Evolutionary conservation across 2,329 filamentous ascomycete species (phyloP).

Genomic region (Allantophomopsis lycopodina): DNA sequence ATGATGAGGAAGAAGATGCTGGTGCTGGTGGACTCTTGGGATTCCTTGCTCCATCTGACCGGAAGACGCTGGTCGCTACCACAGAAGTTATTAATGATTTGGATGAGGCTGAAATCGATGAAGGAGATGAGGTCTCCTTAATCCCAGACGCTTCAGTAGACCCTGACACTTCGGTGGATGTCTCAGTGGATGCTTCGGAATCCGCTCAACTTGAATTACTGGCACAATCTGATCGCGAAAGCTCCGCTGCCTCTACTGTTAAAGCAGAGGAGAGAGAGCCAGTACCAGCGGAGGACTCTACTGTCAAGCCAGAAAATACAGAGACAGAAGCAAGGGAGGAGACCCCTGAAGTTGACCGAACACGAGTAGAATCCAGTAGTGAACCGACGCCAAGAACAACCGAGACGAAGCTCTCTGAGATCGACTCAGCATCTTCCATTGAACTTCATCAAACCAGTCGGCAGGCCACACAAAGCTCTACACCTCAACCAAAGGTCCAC

Average conservation of each 20-base stretch:
- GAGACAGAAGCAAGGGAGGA: not conserved
- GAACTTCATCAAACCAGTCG: slow-evolving; percentile 15
- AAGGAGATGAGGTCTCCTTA: slow-evolving; percentile 15
- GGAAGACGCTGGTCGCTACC: slow-evolving; percentile 19
- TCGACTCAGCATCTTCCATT: slow-evolving; percentile 19
- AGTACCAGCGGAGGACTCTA: not conserved
- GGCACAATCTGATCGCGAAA: no score
- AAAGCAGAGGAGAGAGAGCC: not conserved
- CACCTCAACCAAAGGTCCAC: slow-evolving; percentile 22
- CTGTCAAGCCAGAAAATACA: not conserved
- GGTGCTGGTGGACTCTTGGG: slow-evolving; percentile 24
- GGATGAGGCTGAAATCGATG: slow-evolving; percentile 5
- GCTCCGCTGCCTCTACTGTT: not conserved
- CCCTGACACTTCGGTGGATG: no score
- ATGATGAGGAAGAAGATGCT: slow-evolving; percentile 17
- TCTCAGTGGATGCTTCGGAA: no score
- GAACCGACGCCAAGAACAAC: slow-evolving; percentile 21
- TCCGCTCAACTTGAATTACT: no score
- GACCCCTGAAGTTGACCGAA: slow-evolving; percentile 2
- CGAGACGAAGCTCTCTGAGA: slow-evolving; percentile 17
- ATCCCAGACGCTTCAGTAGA: slow-evolving; percentile 11
- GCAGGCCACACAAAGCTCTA: slow-evolving; percentile 20
- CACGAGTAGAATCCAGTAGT: slow-evolving; percentile 20
- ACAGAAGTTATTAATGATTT: slow-evolving; percentile 1
- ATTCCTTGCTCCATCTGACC: slow-evolving; percentile 17